Evolutionary conservation across 768 basidiomycete species (phyloP).

Genomic region (Suillus plorans): DNA sequence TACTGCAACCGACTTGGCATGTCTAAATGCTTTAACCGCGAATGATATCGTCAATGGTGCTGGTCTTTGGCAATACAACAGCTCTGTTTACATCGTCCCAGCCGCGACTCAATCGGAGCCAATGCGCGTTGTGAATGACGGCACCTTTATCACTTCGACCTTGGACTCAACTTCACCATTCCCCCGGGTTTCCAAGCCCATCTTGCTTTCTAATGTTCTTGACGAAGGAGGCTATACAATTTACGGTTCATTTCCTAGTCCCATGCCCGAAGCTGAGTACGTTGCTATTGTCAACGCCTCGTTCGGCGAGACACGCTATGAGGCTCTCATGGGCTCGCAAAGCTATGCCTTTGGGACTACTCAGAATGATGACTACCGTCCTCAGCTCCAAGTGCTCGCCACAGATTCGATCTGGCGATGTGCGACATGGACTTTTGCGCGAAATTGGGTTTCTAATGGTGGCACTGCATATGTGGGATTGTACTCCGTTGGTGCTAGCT

Average conservation of each 20-base stretch:
- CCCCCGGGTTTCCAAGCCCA: constrained; percentile 58
- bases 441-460: constrained; percentile 63
- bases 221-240: constrained; percentile 75
- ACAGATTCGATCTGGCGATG: constrained; percentile 75
- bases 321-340: constrained; percentile 41
- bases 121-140: constrained; percentile 67
- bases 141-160: constrained; percentile 64
- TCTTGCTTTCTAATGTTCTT: constrained; percentile 69
- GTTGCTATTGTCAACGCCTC: constrained; percentile 36
- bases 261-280: constrained; percentile 42
- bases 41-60: constrained; percentile 49
- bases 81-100: constrained; percentile 46
- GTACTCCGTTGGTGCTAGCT: constrained; percentile 66
- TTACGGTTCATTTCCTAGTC: constrained; percentile 39
- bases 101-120: constrained; percentile 49
- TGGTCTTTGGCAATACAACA: constrained; percentile 44
- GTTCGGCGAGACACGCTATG: constrained; percentile 49
- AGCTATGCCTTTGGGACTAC: constrained; percentile 43
- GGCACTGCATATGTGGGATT: constrained; percentile 68
- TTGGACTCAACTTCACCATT: constrained; percentile 61
- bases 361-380: constrained; percentile 35
- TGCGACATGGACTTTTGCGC: constrained; percentile 67
- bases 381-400: constrained; percentile 55
- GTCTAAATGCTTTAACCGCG: constrained; percentile 51
- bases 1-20: constrained; percentile 43